Evolutionary conservation across 129 eudicot species (phyloP).

Genomic region (Chrysanthemum lavandulifolium): DNA sequence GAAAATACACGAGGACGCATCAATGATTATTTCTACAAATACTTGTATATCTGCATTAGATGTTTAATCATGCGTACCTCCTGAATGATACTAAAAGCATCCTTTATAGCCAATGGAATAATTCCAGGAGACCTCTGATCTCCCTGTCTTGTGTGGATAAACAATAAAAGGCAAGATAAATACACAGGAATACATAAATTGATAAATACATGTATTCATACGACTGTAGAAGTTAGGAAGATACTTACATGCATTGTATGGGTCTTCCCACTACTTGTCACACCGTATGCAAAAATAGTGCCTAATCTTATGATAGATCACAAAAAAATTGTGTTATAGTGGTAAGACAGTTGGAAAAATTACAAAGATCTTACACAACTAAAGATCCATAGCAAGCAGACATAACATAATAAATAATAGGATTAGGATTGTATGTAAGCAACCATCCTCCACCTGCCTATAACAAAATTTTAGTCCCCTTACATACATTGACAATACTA

Average conservation of each 20-base stretch:
- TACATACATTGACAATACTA: not conserved
- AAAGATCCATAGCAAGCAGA: conserved; percentile 6
- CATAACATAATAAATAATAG: conserved; percentile 2
- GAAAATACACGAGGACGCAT: conserved; percentile 24
- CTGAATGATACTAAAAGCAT: conserved; percentile 90
- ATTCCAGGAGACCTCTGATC: conserved; percentile 99
- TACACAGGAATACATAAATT: not conserved
- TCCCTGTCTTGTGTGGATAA: conserved; percentile 50
- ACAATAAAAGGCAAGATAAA: conserved; percentile 13
- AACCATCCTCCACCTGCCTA: not conserved
- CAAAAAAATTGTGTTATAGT: not conserved
- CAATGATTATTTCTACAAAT: conserved; percentile 1
- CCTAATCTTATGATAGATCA: conserved; percentile 39
- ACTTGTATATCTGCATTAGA: conserved; percentile 10
- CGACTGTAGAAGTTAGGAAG: not conserved
- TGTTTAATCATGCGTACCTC: conserved; percentile 52
- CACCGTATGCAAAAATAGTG: conserved; percentile 87
- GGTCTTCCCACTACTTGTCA: conserved; percentile 89
- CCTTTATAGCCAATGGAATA: conserved; percentile 88
- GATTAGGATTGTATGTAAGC: not conserved
- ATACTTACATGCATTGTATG: conserved; percentile 84
- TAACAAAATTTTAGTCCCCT: not conserved
- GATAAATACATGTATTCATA: not conserved
- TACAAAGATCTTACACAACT: not conserved
- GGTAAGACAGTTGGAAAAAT: not conserved